Percentiles rank a stretch among this genome's conserved stretches.
Evolutionary conservation across 2,329 filamentous ascomycete genomes (phyloP).

Genomic region (Diaporthe ampelina): DNA sequence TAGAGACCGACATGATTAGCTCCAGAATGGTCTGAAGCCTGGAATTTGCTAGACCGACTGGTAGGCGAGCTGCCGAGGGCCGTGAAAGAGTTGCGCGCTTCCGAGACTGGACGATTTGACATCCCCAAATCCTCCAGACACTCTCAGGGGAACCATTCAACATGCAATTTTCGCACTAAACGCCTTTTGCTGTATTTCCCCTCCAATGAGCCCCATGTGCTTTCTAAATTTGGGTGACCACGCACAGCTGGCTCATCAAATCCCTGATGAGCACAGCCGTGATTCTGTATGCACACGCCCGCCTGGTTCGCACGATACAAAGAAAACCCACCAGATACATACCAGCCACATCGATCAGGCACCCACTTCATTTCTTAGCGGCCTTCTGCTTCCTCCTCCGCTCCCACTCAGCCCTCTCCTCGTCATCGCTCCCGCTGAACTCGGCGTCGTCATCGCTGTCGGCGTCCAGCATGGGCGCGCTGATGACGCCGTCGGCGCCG

Average conservation of each 20-base stretch:
- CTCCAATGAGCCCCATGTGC: slow-evolving; percentile 14
- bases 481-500: slow-evolving; percentile 42
- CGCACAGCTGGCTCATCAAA: slow-evolving; percentile 9
- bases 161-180: slow-evolving; percentile 32
- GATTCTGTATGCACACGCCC: background rate
- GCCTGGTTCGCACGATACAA: background rate
- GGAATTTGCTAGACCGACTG: no score
- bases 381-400: slow-evolving; percentile 61
- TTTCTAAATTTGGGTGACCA: slow-evolving; percentile 37
- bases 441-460: slow-evolving; percentile 69
- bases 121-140: background rate
- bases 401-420: slow-evolving; percentile 74
- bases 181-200: slow-evolving; percentile 18
- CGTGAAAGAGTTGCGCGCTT: background rate
- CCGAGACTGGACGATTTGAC: background rate
- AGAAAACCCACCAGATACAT: background rate
- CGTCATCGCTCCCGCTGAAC: slow-evolving; percentile 75
- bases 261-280: background rate
- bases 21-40: background rate
- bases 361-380: slow-evolving; percentile 47
- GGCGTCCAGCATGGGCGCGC: slow-evolving; percentile 49
- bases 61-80: background rate
- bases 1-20: background rate
- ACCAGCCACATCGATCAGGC: slow-evolving; percentile 39
- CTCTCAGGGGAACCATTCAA: background rate